Evolutionary conservation across 2,329 filamentous ascomycete genomes (phyloP).

Genomic region (Diaporthe caulivora): DNA sequence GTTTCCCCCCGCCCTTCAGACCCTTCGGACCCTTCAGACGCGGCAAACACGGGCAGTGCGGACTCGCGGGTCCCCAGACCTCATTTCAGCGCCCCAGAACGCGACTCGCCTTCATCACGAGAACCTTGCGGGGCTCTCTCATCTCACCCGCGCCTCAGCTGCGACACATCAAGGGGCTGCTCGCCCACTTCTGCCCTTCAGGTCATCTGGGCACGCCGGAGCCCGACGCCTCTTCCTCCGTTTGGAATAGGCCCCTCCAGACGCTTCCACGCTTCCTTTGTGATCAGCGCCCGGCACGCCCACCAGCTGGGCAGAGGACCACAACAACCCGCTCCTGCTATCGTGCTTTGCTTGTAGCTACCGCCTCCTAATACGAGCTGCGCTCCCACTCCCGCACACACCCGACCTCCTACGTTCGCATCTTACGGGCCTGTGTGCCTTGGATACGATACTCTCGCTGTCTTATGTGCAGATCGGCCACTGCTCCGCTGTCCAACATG

Average conservation of each 20-base stretch:
- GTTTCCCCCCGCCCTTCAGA: slow-evolving; percentile 10
- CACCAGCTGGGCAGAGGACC: background rate
- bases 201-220: slow-evolving; percentile 3
- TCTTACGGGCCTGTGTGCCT: background rate
- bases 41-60: slow-evolving; percentile 16
- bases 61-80: slow-evolving; percentile 2
- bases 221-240: slow-evolving; percentile 24
- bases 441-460: background rate
- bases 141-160: slow-evolving; percentile 2
- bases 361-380: background rate
- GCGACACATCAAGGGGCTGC: slow-evolving; percentile 22
- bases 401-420: background rate
- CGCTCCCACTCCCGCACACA: background rate
- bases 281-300: background rate
- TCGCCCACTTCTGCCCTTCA: background rate
- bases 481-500: background rate
- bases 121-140: slow-evolving; percentile 31
- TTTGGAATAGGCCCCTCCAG: slow-evolving; percentile 6
- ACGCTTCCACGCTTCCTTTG: background rate
- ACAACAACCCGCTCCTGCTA: background rate
- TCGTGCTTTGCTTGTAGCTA: background rate
- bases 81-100: slow-evolving; percentile 32
- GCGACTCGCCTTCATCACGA: slow-evolving; percentile 30
- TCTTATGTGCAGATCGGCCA: background rate
- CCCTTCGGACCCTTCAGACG: slow-evolving; percentile 20